Evolutionary conservation across 2,329 filamentous ascomycete genomes (phyloP), one percentile per base, ranked within the genome.

Genomic region (Arthrinium phaeospermum): DNA sequence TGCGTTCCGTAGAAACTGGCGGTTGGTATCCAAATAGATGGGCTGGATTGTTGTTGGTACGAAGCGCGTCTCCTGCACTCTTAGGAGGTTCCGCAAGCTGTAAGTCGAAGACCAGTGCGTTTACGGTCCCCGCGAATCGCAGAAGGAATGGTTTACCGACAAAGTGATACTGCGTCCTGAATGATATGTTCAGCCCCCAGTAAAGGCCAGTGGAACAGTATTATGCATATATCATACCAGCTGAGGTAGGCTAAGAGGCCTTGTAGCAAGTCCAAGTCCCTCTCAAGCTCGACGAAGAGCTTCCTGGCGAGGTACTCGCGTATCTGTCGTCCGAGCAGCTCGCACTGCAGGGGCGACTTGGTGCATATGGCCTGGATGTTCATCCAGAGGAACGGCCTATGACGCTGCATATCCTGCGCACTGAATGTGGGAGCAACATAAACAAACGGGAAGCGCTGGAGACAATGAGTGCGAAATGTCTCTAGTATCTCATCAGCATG

Each of bases 221-320:
- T n/a, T 2, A 10, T 22, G 34, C 7, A 41, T 44, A 34, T 44
- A 14, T 22, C 61, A 10, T 37, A 67, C 61, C 61, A 67, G 34
- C 34, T 19, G 22, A 67, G 61, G n/a, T 67, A 67, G 14, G 41
- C 16, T 8, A 67, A 41, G 5, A 67, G 5, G 30, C 61, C 61
- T 24, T 67, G 61, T 13, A 67, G 41, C 16, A 67, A n/a, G 30
- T 67, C 61, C 13, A 67, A 16, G 16, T 67, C 41, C 19, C 14
- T n/a, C 34, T 67, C 61, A 37, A 41, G 61, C 27, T 67, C 34
- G 30, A 67, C 30, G 19, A 67, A 34, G 61, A 67, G 41, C n/a
- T 67, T 67, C 22, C 34, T n/a, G 19, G 34, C 61, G 12, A 67
- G 30, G 4, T 37, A n/a, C n/a, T 67, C 16, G 34, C 61, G 61